Percentiles rank a stretch among this genome's conserved stretches.
phyloP scores from a whole-genome alignment of 2,329 filamentous ascomycete species.

The Biscogniauxia sp. region DNA sequence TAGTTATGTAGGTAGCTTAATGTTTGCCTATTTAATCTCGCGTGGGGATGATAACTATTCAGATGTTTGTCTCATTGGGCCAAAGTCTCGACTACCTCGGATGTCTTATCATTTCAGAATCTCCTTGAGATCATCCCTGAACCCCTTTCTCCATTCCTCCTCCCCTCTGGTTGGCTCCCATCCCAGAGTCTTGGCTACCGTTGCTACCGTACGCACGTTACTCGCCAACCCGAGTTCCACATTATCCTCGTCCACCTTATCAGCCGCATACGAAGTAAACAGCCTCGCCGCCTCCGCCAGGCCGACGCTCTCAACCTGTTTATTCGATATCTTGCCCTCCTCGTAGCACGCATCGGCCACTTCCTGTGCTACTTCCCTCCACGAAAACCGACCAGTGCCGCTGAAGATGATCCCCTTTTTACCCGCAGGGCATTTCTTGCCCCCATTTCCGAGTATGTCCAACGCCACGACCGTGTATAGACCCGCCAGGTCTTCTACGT shows the following conservation, averaged over 20 bases:
- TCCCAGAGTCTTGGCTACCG: slow-evolving; percentile 26
- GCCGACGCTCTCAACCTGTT: slow-evolving; percentile 24
- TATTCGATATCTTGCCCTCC: slow-evolving; percentile 31
- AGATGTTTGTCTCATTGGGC: not conserved
- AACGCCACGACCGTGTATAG: slow-evolving; percentile 40
- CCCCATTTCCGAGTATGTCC: slow-evolving; percentile 29
- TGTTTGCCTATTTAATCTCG: no score
- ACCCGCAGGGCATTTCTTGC: slow-evolving; percentile 33
- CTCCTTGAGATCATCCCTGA: slow-evolving; percentile 16
- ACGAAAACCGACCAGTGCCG: slow-evolving; percentile 38
- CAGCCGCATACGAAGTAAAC: slow-evolving; percentile 20
- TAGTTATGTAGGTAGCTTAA: no score
- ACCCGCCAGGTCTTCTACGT: slow-evolving; percentile 41
- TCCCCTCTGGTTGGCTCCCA: slow-evolving; percentile 34
- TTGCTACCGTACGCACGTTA: slow-evolving; percentile 25
- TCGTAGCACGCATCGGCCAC: slow-evolving; percentile 34
- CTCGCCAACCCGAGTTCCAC: slow-evolving; percentile 36
- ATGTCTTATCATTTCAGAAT: slow-evolving; percentile 5
- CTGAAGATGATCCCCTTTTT: slow-evolving; percentile 43
- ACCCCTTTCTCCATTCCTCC: slow-evolving; percentile 18
- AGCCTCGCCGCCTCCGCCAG: slow-evolving; percentile 26
- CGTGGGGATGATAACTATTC: not conserved
- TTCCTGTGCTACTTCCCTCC: slow-evolving; percentile 36
- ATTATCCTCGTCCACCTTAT: slow-evolving; percentile 20
- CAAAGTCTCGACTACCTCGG: not conserved